Evolutionary conservation across 2,329 filamentous ascomycete genomes (phyloP).

Genomic region (Tolypocladium pustulatum): DNA sequence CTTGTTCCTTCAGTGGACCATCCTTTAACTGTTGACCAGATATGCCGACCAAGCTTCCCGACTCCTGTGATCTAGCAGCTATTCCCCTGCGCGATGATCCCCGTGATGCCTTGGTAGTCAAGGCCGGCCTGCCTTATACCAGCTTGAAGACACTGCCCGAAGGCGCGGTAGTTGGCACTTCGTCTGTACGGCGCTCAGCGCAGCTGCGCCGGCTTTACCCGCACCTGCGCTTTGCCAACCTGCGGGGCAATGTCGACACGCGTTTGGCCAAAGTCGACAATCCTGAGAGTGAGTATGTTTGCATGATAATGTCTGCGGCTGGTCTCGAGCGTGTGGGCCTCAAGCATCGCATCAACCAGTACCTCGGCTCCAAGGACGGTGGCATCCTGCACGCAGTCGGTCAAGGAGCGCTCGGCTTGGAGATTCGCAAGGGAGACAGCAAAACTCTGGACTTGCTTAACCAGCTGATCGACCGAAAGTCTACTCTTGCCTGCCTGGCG

Average conservation of each 20-base stretch:
- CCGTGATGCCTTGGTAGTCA: not conserved
- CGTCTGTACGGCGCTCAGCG: not conserved
- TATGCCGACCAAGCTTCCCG: not conserved
- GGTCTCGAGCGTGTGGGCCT: not conserved
- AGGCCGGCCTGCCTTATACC: not conserved
- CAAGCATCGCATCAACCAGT: not conserved
- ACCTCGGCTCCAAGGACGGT: not conserved
- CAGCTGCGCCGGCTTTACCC: not conserved
- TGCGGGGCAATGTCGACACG: not conserved
- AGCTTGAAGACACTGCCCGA: not conserved
- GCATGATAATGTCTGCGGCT: not conserved
- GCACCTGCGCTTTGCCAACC: not conserved
- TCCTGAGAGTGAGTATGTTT: not conserved
- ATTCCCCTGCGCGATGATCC: not conserved
- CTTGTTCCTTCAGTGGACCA: not conserved
- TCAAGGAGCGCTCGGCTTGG: not conserved
- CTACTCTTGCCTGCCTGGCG: not conserved
- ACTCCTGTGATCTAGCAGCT: not conserved
- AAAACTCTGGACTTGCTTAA: not conserved
- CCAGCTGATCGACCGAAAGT: not conserved
- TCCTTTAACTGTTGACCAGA: not conserved
- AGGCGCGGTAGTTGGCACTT: not conserved
- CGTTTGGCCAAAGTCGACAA: not conserved
- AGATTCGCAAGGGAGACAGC: not conserved
- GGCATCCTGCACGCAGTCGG: not conserved